These are phyloP conservation scores for Ceratobasidium sp. DNA, from an alignment of 1,284 basidiomycete genomes.

Conservation along the genomic window DNA sequence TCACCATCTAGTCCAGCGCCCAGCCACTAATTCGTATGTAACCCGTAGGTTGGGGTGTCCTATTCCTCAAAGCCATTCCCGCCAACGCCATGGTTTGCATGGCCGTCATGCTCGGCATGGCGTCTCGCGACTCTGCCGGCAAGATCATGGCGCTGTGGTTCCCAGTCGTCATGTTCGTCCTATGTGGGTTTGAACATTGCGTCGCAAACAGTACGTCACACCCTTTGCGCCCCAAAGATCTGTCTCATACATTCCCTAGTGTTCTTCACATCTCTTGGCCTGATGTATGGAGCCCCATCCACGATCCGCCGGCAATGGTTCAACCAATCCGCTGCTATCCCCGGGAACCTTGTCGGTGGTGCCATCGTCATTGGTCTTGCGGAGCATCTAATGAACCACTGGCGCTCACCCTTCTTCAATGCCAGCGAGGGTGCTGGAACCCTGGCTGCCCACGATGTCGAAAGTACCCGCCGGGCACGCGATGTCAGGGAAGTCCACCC, in stretches of 20 bases:
- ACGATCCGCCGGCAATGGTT: conserved; percentile 42
- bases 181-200: conserved; percentile 40
- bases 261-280: conserved; percentile 43
- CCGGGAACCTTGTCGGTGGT: conserved; percentile 43
- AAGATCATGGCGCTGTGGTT: conserved; percentile 43
- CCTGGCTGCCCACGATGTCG: conserved; percentile 37
- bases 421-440: conserved; percentile 16
- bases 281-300: conserved; percentile 42
- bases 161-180: conserved; percentile 41
- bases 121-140: conserved; percentile 42
- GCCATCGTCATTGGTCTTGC: conserved; percentile 42
- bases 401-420: conserved; percentile 39
- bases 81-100: conserved; percentile 44
- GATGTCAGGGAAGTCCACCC: conserved; percentile 25
- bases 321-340: conserved; percentile 43
- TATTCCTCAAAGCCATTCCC: conserved; percentile 42
- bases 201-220: conserved; percentile 32
- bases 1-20: background rate
- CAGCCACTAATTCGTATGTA: conserved; percentile 16
- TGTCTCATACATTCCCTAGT: conserved; percentile 21
- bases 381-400: conserved; percentile 44
- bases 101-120: conserved; percentile 41
- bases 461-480: conserved; percentile 35
- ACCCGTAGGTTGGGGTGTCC: conserved; percentile 40
- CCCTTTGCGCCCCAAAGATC: background rate